phyloP scores from a whole-genome alignment of 306 rosid species.

The Quercus agrifolia region DNA sequence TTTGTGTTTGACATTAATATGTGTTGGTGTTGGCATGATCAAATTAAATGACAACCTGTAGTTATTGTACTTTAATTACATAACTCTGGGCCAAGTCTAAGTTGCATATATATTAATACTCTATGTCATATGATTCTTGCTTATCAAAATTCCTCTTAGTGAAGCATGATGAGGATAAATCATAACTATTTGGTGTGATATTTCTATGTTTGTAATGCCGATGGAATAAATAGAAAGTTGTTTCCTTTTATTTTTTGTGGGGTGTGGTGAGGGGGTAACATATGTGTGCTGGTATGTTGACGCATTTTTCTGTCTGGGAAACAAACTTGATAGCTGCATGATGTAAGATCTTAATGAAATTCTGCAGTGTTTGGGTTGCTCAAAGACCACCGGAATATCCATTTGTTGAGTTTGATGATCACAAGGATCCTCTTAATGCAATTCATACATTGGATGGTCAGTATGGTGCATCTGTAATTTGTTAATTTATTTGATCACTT shows the following conservation, averaged over 20 bases:
- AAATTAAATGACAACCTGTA: not conserved
- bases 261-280: no score
- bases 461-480: slow-evolving; percentile 16
- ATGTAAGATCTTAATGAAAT: not conserved
- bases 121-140: not conserved
- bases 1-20: no score
- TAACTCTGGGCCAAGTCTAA: not conserved
- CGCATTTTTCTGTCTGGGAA: not conserved
- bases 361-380: slow-evolving; percentile 92
- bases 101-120: not conserved
- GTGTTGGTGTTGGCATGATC: no score
- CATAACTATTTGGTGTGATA: not conserved
- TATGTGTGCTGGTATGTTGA: not conserved
- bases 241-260: not conserved
- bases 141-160: not conserved
- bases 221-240: not conserved
- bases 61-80: not conserved
- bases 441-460: slow-evolving; percentile 82
- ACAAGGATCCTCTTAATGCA: slow-evolving; percentile 92
- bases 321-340: not conserved
- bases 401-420: slow-evolving; percentile 87
- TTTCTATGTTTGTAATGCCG: not conserved
- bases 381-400: slow-evolving; percentile 96
- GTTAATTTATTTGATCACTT: not conserved
- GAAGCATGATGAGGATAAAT: not conserved